A percentile compares a stretch with the other conserved stretches of the same genome.
Evolutionary conservation across 139 green algal species (phyloP).

Genomic region (Chlamydomonas sphaeroides): DNA sequence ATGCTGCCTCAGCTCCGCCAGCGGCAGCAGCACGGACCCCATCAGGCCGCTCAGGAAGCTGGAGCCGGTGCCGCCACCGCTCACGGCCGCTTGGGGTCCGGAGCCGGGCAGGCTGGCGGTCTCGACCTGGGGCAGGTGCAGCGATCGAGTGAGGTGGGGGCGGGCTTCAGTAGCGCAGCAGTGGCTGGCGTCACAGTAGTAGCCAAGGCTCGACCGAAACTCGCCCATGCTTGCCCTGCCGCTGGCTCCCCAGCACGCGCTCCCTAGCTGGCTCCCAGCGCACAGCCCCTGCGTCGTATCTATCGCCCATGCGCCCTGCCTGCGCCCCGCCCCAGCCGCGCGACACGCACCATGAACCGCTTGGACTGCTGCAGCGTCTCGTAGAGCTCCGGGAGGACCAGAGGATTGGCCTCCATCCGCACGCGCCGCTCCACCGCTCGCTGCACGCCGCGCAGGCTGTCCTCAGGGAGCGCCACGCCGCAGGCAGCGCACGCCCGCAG

Average conservation of each 20-base stretch:
- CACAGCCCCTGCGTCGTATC: no score
- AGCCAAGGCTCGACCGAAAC: no score
- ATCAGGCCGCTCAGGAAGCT: neutral
- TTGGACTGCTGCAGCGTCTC: no score
- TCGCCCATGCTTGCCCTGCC: no score
- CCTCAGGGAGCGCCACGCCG: neutral
- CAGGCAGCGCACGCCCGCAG: neutral
- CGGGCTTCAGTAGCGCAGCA: neutral
- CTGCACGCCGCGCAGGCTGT: neutral
- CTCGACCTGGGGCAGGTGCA: neutral
- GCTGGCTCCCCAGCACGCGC: no score
- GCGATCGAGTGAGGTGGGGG: neutral
- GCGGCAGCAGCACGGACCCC: constrained; percentile 2
- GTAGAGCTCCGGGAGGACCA: no score
- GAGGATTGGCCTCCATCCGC: neutral
- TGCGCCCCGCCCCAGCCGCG: no score
- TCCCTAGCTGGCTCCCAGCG: no score
- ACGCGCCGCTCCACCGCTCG: neutral
- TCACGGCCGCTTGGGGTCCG: neutral
- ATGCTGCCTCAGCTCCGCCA: neutral
- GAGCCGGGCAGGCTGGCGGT: neutral
- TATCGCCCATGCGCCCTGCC: no score
- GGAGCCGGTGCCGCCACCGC: neutral
- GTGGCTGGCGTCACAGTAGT: no score
- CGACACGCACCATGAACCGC: no score